These are phyloP conservation scores for Grigorovia yakushimaensis DNA, from an alignment of 805 yeast species.

Conservation along the genomic window DNA sequence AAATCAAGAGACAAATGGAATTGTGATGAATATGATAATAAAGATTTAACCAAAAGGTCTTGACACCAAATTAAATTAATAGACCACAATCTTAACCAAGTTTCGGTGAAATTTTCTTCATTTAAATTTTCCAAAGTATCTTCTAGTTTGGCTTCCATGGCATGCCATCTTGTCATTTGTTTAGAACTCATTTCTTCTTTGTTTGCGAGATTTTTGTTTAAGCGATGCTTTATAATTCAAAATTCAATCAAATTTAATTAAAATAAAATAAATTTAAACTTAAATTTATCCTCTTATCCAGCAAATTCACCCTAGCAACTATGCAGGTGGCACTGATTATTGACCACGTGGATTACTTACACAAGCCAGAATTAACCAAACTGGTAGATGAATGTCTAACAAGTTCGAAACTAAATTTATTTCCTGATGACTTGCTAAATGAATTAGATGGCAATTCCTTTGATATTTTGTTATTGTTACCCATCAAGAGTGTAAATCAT, in stretches of 20 bases:
- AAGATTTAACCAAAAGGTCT: slow-evolving; percentile 37
- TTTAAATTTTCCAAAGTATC: slow-evolving; percentile 39
- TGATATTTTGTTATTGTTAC: slow-evolving; percentile 14
- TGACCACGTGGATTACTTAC: neutral
- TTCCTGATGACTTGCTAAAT: neutral
- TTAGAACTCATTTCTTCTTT: slow-evolving; percentile 11
- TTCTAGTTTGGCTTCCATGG: slow-evolving; percentile 38
- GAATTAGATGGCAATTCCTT: slow-evolving; percentile 5
- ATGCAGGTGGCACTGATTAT: neutral
- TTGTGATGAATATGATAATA: neutral
- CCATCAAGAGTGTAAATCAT: slow-evolving; percentile 12
- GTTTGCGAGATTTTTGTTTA: no score
- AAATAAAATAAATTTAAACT: no score
- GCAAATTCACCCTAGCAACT: no score
- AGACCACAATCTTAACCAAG: slow-evolving; percentile 42
- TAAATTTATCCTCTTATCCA: no score
- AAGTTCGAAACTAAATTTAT: neutral
- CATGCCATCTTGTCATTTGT: slow-evolving; percentile 52
- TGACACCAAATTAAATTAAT: slow-evolving; percentile 49
- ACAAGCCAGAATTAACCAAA: neutral
- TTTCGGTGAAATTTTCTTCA: slow-evolving; percentile 37
- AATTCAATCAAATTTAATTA: no score
- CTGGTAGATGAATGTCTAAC: neutral
- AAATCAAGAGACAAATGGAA: neutral
- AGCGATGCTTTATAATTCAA: no score